These are phyloP conservation scores for Galerina sulciceps DNA, from an alignment of 768 basidiomycete genomes.

Conservation along the genomic window DNA sequence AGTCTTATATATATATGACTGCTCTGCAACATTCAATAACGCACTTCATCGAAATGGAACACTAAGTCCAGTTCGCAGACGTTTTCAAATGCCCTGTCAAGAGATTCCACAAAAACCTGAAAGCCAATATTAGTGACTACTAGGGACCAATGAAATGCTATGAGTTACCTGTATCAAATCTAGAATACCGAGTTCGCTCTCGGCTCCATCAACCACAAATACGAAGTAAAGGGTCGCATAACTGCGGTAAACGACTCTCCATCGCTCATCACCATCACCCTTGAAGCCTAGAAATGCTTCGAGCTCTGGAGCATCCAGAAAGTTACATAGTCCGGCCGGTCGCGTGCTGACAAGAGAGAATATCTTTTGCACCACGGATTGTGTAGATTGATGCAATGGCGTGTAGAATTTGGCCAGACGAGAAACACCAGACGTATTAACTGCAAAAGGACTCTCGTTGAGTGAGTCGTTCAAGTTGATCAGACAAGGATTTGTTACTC, in stretches of 20 bases:
- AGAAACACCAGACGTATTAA: slow-evolving; percentile 91
- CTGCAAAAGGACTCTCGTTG: slow-evolving; percentile 37
- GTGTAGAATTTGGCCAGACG: slow-evolving; percentile 91
- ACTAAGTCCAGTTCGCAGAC: slow-evolving; percentile 98
- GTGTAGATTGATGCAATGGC: slow-evolving; percentile 68
- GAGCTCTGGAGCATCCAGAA: slow-evolving; percentile 90
- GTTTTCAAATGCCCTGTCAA: slow-evolving; percentile 96
- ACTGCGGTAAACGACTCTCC: slow-evolving; percentile 91
- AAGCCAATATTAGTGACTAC: background rate
- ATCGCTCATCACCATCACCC: slow-evolving; percentile 58
- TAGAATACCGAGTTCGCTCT: slow-evolving; percentile 95
- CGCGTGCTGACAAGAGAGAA: slow-evolving; percentile 86
- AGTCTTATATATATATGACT: background rate
- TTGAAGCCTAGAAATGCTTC: slow-evolving; percentile 71
- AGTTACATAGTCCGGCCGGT: slow-evolving; percentile 88
- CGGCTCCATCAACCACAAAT: slow-evolving; percentile 94
- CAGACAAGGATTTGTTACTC: slow-evolving; percentile 25
- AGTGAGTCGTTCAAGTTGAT: background rate
- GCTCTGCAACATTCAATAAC: slow-evolving; percentile 14
- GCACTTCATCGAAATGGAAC: slow-evolving; percentile 97
- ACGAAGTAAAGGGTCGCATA: slow-evolving; percentile 98
- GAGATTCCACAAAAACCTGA: slow-evolving; percentile 95
- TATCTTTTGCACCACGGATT: slow-evolving; percentile 83
- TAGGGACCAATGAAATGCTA: background rate
- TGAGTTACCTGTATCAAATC: slow-evolving; percentile 90